Evolutionary conservation across 140 eudicot species (phyloP), one percentile per base, ranked within the genome.

Genomic region (Ambrosia hybrid): DNA sequence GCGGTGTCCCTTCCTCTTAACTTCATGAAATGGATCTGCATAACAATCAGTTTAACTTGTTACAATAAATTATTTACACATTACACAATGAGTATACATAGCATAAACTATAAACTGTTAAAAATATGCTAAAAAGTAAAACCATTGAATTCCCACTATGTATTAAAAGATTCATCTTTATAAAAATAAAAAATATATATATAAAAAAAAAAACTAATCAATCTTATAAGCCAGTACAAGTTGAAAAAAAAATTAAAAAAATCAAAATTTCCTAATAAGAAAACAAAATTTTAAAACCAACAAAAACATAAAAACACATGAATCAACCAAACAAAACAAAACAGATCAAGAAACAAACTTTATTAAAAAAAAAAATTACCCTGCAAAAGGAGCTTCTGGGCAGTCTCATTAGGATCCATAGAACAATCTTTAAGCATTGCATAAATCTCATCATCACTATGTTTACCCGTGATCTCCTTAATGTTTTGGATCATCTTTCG

Each of bases 361-460:
- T 48, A 48, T 10, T 41, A 8, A 2, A 68, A 53, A n/a, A 51
- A 62, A 46, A 58, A 3, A 57, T 3, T 43, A 91, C 97, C 97
- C 38, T 82, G 96, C 37, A 57, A 72, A 9, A 91, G 86, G 15
- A 91, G 97, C 87, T 83, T 85, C 74, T 91, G 89, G 0, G 76
- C 59, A 53, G 97, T 88, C 75, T 91, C 96, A 74, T 91, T 86
- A 45, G 97, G 97, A 88, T 91, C 97, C 95, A 88, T 91, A 73
- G 82, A 78, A 62, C 97, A 91, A 56, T 91, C 97, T 70, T 78
- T 82, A 36, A 91, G 88, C 92, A 82, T 88, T 51, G 85, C 84
- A 76, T 91, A 88, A 21, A 91, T 86, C 79, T 91, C 97, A 63
- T 91, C 96, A 14, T 91, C 97, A 71, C 82, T 78, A 73, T 91